Evolutionary conservation across 495 filamentous ascomycete genomes (phyloP), one percentile per base, ranked within the genome.

Genomic region (Penicillium psychrofluorescens): DNA sequence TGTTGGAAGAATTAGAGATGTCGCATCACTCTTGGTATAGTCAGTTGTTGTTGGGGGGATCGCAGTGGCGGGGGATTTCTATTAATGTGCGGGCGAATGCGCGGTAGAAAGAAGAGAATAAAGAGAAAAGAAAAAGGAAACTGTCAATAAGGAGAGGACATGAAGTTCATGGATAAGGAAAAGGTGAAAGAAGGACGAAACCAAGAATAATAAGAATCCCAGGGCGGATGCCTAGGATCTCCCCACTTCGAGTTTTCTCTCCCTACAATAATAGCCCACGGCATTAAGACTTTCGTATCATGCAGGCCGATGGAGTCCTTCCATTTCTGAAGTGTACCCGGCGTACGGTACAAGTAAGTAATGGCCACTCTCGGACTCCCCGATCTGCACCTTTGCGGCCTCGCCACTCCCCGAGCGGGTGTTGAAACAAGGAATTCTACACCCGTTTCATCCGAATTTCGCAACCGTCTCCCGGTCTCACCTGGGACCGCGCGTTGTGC

Each of bases 1-100:
- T 34, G 37, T 51, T 34, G 29, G 41, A 37, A 39, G 49, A 51
- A 44, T 54, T 50, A 57, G 57, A 55, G 48, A 48, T 46, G 43
- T 55, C 52, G 55, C 52, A 55, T 51, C 39, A 43, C 50, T 36
- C 33, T 33, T 33, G 40, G 46, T 44, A 37, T 37, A 34, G 55
- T 43, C 47, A 47, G 40, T 41, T 28, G 45, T 47, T 1, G 40
- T 47, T 61, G 45, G 53, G 34, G 38, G 13, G 41, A 53, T 58
- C 33, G 49, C 57, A 58, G 39, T 54, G 55, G 29, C 50, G 56
- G 49, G 49, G 61, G 59, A 56, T 56, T 55, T 59, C 66, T 63
- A 63, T 62, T 66, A 68, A 63, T 58, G 67, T 59, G 66, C 64
- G 64, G 67, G 65, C 71, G 67, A 72, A 70, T 59, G 67, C 64